Evolutionary conservation across 306 rosid species (phyloP), one percentile per base, ranked within the genome.

Genomic region (Sindora glabra): DNA sequence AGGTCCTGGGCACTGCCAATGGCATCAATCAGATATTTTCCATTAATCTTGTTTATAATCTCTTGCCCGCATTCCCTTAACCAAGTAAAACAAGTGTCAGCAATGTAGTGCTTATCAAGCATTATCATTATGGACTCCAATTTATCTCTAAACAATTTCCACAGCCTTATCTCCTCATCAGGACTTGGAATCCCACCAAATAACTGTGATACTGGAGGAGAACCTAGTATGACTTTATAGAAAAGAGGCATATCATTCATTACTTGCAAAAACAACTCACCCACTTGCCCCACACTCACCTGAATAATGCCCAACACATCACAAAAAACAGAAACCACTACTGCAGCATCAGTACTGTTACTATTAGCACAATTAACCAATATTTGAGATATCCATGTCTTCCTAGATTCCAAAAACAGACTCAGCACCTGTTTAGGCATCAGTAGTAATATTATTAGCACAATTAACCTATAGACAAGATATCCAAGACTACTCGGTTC

Each of bases 171-270:
- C 77, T 92, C 99, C 72, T 84, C 99, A 13, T 92, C 97, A 1
- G 99, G 99, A 58, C 82, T 80, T 37, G 97, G 92, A 80, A 92
- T 92, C 68, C 99, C 97, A 15, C 99, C 99, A 23, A 83, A 92
- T 79, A 92, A 74, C 45, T 92, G 97, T 0, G 96, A 77, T 0
- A 89, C 90, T 2, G 96, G 99, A 38, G 99, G 99, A 1, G 86
- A 86, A 23, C 81, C 80, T 25, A 86, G 32, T 56, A 86, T 77
- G 8, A 89, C 86, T 78, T 86, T 86, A 72, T 92, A 86, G 52
- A 89, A 92, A 73, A 86, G 71, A 4, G 99, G 99, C 97, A 89
- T 78, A 49, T 92, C 99, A 71, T 75, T 92, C 72, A 86, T 63
- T 21, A 92, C 97, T 36, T 84, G 94, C 81, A 92, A 68, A 65